Base-by-base conservation (phyloP, 129 eudicot genomes). In the Lactuca saligna region DNA sequence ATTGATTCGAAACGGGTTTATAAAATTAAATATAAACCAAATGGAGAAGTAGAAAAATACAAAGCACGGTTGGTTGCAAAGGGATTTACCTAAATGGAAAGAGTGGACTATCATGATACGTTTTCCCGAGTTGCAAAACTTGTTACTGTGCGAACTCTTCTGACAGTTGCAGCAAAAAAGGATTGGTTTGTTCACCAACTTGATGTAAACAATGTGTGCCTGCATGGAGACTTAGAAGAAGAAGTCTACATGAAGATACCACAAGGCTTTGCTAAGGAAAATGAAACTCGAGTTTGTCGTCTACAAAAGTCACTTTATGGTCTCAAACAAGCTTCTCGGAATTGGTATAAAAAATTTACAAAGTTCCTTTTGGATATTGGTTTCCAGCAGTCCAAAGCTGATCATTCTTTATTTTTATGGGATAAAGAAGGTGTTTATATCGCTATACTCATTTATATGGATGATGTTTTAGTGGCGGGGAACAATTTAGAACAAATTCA, bases 61-160 rank as follows among this genome's bases (percentile, higher is more conserved):
- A 62, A 62, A 4, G 68, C 54, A 2, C 51, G 68, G 4, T 13
- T 62, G 29, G 54, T 62, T 6, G 34, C 50, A 7, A 62, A 14
- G 42, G 68, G 68, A 3, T 35, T 3, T n/a, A 20, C 53, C 12
- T 33, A 62, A 33, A 16, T 61, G 8, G 50, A 35, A 15, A 51
- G 66, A 1, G 14, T 61, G 1, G 66, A 61, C 6, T 35, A 35
- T 12, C 44, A 38, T 15, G 66, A 61, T 2, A 61, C 31, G 4
- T 61, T 61, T 7, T 49, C 66, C 2, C 51, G 29, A 13, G 66
- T 61, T 7, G 50, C 66, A 4, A 61, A 61, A 17, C 44, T 61
- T 15, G 66, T 61, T 0, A 37, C 29, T 4, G 66, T 61, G 0
- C 31, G 31, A 0, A 61, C 48, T 5, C 13, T 61, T 1, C 38